These are phyloP conservation scores for Alternaria hordeiaustralica DNA, from an alignment of 2,329 filamentous ascomycete species.

Conservation along the genomic window DNA sequence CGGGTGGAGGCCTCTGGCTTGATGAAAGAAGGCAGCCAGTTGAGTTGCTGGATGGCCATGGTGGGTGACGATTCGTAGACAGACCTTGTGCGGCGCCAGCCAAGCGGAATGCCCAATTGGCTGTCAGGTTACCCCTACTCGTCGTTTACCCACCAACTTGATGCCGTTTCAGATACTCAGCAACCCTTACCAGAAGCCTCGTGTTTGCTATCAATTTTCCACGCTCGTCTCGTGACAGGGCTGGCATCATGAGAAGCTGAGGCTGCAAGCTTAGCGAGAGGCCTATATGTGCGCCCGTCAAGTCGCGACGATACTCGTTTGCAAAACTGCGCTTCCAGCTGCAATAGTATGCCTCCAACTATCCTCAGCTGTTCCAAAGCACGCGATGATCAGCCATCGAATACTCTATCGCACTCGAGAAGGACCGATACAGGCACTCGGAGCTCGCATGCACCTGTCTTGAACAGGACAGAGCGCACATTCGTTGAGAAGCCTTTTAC, in stretches of 20 bases:
- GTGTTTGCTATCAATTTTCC: constrained; percentile 17
- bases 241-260: constrained; percentile 34
- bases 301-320: constrained; percentile 21
- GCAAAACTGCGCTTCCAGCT: constrained; percentile 22
- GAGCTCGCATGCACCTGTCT: constrained; percentile 36
- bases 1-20: constrained; percentile 37
- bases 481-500: constrained; percentile 31
- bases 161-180: constrained; percentile 35
- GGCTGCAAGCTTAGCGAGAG: constrained; percentile 28
- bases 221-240: constrained; percentile 22
- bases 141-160: constrained; percentile 33
- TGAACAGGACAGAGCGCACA: constrained; percentile 23
- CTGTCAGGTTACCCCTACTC: constrained; percentile 26
- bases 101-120: constrained; percentile 37
- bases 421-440: constrained; percentile 23
- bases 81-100: constrained; percentile 38
- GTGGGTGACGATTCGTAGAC: constrained; percentile 45
- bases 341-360: constrained; percentile 5
- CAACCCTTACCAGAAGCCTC: constrained; percentile 20
- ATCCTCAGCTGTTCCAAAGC: constrained; percentile 16
- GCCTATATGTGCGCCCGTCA: constrained; percentile 13
- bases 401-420: constrained; percentile 16
- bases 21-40: constrained; percentile 38
- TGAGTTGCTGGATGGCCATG: constrained; percentile 35
- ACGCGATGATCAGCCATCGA: constrained; percentile 25